Conservation (phyloP, 371 early-diverging fungal species). For the Conidiobolus incongruus region DNA sequence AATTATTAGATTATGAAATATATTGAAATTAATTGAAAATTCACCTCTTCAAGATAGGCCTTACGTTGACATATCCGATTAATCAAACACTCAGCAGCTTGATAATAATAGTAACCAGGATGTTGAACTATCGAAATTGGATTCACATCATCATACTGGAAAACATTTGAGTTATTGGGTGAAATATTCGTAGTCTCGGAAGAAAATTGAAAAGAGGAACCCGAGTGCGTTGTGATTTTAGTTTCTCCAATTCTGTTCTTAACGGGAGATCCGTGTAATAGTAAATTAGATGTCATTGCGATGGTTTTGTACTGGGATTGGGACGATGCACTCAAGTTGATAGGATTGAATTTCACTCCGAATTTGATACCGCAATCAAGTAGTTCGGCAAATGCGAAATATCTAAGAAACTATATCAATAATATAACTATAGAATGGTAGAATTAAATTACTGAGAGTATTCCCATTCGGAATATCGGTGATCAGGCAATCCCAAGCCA, state of each 20-base stretch:
- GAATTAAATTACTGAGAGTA: slow-evolving; percentile 30
- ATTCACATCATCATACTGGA: slow-evolving; percentile 12
- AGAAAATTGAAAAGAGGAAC: slow-evolving; percentile 5
- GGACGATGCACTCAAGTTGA: slow-evolving; percentile 14
- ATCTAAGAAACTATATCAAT: slow-evolving; percentile 10
- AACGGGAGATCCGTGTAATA: slow-evolving; percentile 8
- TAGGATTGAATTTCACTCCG: slow-evolving; percentile 39
- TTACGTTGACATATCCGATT: slow-evolving; percentile 31
- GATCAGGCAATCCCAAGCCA: slow-evolving; percentile 35
- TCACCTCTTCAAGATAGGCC: slow-evolving; percentile 17
- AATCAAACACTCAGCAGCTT: slow-evolving; percentile 53
- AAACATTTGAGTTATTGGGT: background rate
- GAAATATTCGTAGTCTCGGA: slow-evolving; percentile 3
- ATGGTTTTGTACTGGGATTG: slow-evolving; percentile 1
- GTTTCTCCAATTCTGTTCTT: slow-evolving; percentile 6
- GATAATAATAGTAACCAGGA: slow-evolving; percentile 62
- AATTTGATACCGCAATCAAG: slow-evolving; percentile 39
- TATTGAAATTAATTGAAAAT: too few species aligned
- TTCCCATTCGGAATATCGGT: slow-evolving; percentile 69
- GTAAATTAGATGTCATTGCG: slow-evolving; percentile 10
- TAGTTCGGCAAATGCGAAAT: slow-evolving; percentile 50
- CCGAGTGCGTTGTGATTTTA: slow-evolving; percentile 9
- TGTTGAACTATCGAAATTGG: slow-evolving; percentile 52
- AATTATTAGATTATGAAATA: too few species aligned
- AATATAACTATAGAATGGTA: background rate